Percentiles rank a stretch among this genome's conserved stretches.
Conservation (phyloP, 352 stramenopile genomes). For the Phytophthora nicotianae region DNA sequence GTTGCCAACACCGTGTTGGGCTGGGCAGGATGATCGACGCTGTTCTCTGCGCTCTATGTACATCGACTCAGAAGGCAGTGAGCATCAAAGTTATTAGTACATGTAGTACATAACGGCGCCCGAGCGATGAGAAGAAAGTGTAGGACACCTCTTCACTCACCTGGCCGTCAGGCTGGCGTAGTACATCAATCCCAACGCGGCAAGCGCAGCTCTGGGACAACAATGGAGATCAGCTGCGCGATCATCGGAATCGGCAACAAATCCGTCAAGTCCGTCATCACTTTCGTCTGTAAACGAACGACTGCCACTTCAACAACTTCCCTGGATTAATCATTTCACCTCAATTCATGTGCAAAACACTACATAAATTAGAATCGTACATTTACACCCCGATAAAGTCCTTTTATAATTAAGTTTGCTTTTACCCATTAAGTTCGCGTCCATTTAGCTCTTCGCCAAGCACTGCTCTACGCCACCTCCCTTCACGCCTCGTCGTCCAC, state of each 20-base stretch:
- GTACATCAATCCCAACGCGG: not conserved
- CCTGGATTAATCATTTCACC: slow-evolving; percentile 1
- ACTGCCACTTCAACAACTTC: not conserved
- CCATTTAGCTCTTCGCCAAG: slow-evolving; percentile 8
- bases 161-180: too few species aligned
- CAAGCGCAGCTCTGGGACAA: slow-evolving; percentile 1
- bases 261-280: not conserved
- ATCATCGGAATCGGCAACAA: slow-evolving; percentile 7
- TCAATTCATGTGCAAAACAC: slow-evolving; percentile 12
- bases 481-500: not conserved
- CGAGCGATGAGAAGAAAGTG: slow-evolving; percentile 3
- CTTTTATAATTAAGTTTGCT: not conserved
- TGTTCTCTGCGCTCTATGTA: not conserved
- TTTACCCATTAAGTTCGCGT: slow-evolving; percentile 14
- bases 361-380: not conserved
- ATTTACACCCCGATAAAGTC: slow-evolving; percentile 1
- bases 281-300: slow-evolving; percentile 2
- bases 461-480: not conserved
- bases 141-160: slow-evolving; percentile 6
- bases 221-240: slow-evolving; percentile 12
- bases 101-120: too few species aligned
- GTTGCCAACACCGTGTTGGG: too few species aligned
- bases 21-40: not conserved
- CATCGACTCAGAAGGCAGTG: too few species aligned
- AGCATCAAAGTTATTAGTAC: too few species aligned